phyloP scores from a whole-genome alignment of 768 basidiomycete species.

The Tylopilus felleus region DNA sequence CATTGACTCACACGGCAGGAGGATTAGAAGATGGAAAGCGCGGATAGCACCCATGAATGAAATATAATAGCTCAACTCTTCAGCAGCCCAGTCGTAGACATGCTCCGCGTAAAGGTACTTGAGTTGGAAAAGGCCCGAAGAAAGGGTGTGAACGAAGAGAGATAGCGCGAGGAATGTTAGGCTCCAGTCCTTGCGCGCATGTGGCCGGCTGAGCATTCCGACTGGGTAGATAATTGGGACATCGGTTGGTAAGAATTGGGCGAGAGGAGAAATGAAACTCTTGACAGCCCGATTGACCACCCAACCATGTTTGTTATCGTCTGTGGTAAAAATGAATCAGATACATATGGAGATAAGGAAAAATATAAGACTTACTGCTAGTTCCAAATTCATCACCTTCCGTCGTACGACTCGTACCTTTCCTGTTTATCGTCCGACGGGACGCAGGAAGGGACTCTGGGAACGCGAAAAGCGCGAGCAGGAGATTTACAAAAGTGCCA shows the following conservation, averaged over 20 bases:
- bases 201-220: conserved; percentile 61
- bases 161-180: conserved; percentile 64
- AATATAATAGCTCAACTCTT: conserved; percentile 73
- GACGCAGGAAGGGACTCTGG: conserved; percentile 50
- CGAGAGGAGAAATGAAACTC: conserved; percentile 60
- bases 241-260: conserved; percentile 62
- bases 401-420: conserved; percentile 30
- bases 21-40: conserved; percentile 60
- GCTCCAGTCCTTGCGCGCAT: conserved; percentile 64
- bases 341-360: background rate
- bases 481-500: conserved; percentile 45
- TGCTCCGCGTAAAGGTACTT: conserved; percentile 81
- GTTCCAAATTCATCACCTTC: conserved; percentile 7
- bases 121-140: conserved; percentile 67
- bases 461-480: conserved; percentile 59
- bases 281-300: conserved; percentile 29
- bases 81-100: conserved; percentile 64
- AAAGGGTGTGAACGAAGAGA: conserved; percentile 61
- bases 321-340: background rate
- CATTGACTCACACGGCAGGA: conserved; percentile 59
- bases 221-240: conserved; percentile 39
- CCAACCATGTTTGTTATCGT: conserved; percentile 7
- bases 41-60: conserved; percentile 63
- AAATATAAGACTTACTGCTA: conserved; percentile 8
- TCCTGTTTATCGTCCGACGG: conserved; percentile 25